Percentiles rank a stretch among this genome's conserved stretches.
phyloP scores from a whole-genome alignment of 768 basidiomycete species.

The Lyophyllum semitale region DNA sequence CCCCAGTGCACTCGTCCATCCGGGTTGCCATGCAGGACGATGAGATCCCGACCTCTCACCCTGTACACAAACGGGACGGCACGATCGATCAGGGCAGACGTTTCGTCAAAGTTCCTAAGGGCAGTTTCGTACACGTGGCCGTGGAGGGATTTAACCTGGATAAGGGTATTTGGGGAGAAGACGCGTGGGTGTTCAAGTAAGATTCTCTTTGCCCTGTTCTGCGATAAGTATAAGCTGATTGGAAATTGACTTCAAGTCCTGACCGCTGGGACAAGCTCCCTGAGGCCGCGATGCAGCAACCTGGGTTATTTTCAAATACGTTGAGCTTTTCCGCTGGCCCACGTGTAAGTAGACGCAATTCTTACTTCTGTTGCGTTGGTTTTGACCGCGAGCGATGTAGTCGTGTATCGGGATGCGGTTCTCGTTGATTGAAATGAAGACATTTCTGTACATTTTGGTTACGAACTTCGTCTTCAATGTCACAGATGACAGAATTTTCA shows the following conservation, averaged over 20 bases:
- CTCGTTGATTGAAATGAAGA: conserved; percentile 83
- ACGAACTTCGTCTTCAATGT: conserved; percentile 64
- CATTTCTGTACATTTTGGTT: conserved; percentile 69
- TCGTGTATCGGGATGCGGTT: conserved; percentile 84
- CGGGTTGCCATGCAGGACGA: conserved; percentile 81
- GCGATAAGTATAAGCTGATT: neutral
- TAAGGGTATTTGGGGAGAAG: conserved; percentile 75
- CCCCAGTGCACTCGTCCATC: conserved; percentile 81
- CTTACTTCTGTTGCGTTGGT: neutral
- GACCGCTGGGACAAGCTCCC: conserved; percentile 82
- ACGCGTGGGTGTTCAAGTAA: conserved; percentile 83
- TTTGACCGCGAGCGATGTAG: conserved; percentile 36
- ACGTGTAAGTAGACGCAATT: conserved; percentile 49
- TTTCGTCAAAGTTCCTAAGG: conserved; percentile 60
- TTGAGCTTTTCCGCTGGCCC: conserved; percentile 83
- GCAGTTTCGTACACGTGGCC: conserved; percentile 75
- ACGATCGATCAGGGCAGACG: conserved; percentile 38
- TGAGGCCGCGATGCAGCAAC: conserved; percentile 62
- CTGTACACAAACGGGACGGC: conserved; percentile 55
- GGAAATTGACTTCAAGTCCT: conserved; percentile 46
- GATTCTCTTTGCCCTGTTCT: conserved; percentile 17
- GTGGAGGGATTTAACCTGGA: conserved; percentile 82
- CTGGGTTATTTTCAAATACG: conserved; percentile 71
- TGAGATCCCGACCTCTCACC: conserved; percentile 68
- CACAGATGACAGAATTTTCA: conserved; percentile 54